A percentile compares a stretch with the other conserved stretches of the same genome.
phyloP scores from a whole-genome alignment of 495 filamentous ascomycete genomes.

The Daldinia vernicosa region DNA sequence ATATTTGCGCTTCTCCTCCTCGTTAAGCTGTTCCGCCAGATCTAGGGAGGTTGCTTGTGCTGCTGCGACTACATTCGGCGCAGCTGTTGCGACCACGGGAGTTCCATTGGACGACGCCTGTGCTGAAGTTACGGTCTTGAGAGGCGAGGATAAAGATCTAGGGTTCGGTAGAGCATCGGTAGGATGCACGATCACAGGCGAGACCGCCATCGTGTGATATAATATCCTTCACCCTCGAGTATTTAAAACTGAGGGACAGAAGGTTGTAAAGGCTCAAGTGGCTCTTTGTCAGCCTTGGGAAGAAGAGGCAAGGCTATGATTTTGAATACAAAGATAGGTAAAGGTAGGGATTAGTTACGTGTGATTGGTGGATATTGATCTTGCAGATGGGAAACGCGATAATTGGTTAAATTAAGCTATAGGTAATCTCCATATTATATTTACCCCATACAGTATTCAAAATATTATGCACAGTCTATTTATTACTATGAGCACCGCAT shows the following conservation, averaged over 20 bases:
- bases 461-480: not conserved
- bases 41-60: slow-evolving; percentile 56
- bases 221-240: not conserved
- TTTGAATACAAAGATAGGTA: not conserved
- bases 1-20: slow-evolving; percentile 85
- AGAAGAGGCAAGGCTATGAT: slow-evolving; percentile 24
- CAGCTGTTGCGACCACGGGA: slow-evolving; percentile 36
- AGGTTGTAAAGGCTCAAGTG: slow-evolving; percentile 1
- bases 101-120: slow-evolving; percentile 49
- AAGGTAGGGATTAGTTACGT: slow-evolving; percentile 1
- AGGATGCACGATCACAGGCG: slow-evolving; percentile 45
- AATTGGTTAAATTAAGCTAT: not conserved
- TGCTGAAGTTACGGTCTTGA: slow-evolving; percentile 45
- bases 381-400: not conserved
- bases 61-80: slow-evolving; percentile 41
- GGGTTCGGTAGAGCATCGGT: slow-evolving; percentile 36
- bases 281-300: slow-evolving; percentile 22
- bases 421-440: not conserved
- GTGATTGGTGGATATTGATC: slow-evolving; percentile 23
- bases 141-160: slow-evolving; percentile 42
- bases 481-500: not conserved
- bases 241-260: not conserved
- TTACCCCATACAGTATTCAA: not conserved
- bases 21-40: slow-evolving; percentile 86
- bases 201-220: slow-evolving; percentile 45